Conservation (phyloP, 345 rosid genomes). For the Durio zibethinus region DNA sequence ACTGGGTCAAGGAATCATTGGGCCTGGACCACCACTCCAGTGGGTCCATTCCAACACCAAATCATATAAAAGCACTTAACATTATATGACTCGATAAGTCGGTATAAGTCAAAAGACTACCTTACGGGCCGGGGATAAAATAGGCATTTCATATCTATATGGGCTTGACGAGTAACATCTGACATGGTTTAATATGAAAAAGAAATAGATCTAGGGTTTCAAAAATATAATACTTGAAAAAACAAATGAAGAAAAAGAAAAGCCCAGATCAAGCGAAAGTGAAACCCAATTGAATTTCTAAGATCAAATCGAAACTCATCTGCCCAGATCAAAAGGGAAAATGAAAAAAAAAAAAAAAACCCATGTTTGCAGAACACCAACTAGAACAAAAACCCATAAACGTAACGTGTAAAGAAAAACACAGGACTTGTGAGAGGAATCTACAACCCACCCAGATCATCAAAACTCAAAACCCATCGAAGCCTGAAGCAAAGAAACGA, state of each 20-base stretch:
- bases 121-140: neutral
- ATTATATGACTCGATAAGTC: too few species aligned
- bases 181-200: neutral
- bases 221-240: neutral
- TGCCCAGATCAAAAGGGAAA: neutral
- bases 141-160: neutral
- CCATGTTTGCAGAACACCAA: neutral
- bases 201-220: constrained; percentile 5
- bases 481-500: neutral
- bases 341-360: neutral
- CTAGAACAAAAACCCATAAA: neutral
- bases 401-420: neutral
- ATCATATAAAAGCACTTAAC: neutral
- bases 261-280: constrained; percentile 11
- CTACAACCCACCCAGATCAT: neutral
- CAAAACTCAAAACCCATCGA: neutral
- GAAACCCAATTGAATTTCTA: neutral
- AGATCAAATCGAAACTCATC: neutral
- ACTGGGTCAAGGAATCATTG: neutral
- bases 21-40: neutral
- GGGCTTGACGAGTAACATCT: neutral
- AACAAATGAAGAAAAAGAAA: neutral
- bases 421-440: neutral
- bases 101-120: too few species aligned
- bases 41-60: neutral